A percentile compares a stretch with the other conserved stretches of the same genome.
These are phyloP conservation scores for Pyrenochaeta sp. DNA, from an alignment of 2,329 filamentous ascomycete genomes.

Conservation along the genomic window DNA sequence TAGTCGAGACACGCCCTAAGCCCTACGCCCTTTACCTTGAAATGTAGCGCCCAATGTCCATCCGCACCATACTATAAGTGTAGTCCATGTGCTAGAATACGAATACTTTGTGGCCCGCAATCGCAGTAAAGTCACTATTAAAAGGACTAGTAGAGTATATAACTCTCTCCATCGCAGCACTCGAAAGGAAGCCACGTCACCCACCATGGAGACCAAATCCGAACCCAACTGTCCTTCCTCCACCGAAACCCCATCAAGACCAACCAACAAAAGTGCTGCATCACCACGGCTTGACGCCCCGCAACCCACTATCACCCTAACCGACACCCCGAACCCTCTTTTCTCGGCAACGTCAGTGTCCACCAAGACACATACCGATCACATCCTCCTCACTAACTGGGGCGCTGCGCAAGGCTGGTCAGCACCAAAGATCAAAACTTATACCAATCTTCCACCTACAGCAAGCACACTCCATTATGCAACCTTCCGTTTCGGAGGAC, in stretches of 20 bases:
- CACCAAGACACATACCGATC: background rate
- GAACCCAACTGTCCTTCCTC: background rate
- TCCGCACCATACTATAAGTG: too few relatives aligned
- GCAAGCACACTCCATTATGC: background rate
- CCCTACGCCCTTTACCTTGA: background rate
- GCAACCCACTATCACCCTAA: background rate
- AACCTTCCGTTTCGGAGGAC: background rate
- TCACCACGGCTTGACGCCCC: background rate
- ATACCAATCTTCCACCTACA: background rate
- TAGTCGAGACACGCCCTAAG: background rate
- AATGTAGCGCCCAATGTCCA: too few relatives aligned
- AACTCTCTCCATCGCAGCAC: background rate
- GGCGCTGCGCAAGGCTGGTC: background rate
- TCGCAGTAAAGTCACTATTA: background rate
- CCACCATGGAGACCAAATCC: background rate
- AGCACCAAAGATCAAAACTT: background rate
- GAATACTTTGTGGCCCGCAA: background rate
- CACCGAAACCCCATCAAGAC: background rate
- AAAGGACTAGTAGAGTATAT: background rate
- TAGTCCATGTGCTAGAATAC: too few relatives aligned
- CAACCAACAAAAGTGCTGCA: background rate
- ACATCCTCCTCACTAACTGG: background rate
- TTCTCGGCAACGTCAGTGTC: background rate
- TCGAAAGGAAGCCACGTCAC: background rate
- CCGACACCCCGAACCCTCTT: background rate